phyloP scores from a whole-genome alignment of 352 stramenopile genomes.

The Blastocystis sp. region DNA sequence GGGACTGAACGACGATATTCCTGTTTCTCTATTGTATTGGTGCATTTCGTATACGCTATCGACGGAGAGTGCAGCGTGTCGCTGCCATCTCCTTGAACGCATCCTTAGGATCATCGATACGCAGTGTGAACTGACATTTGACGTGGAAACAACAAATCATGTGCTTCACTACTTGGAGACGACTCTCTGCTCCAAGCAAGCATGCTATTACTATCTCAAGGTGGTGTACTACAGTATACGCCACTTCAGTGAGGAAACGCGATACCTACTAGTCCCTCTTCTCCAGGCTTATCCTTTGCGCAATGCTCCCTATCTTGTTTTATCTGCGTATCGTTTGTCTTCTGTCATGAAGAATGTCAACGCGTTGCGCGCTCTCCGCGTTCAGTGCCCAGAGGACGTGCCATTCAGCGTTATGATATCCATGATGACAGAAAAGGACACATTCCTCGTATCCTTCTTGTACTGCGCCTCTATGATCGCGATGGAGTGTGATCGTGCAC shows the following conservation, averaged over 20 bases:
- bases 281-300: background rate
- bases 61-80: background rate
- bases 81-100: background rate
- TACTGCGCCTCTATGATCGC: background rate
- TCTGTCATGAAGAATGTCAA: background rate
- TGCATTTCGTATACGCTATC: background rate
- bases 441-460: background rate
- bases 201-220: background rate
- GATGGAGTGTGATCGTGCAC: background rate
- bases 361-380: background rate
- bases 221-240: background rate
- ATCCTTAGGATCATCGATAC: background rate
- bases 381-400: background rate
- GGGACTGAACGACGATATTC: background rate
- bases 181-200: background rate
- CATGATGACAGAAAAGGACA: background rate
- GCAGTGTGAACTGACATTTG: too few relatives aligned
- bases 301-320: background rate
- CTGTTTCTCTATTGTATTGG: background rate
- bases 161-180: too few relatives aligned
- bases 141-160: too few relatives aligned
- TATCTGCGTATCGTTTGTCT: background rate
- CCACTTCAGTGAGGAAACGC: background rate
- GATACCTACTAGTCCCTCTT: background rate
- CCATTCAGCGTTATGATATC: background rate